phyloP scores from a whole-genome alignment of 2,329 filamentous ascomycete species.

The Beauveria medogensis region DNA sequence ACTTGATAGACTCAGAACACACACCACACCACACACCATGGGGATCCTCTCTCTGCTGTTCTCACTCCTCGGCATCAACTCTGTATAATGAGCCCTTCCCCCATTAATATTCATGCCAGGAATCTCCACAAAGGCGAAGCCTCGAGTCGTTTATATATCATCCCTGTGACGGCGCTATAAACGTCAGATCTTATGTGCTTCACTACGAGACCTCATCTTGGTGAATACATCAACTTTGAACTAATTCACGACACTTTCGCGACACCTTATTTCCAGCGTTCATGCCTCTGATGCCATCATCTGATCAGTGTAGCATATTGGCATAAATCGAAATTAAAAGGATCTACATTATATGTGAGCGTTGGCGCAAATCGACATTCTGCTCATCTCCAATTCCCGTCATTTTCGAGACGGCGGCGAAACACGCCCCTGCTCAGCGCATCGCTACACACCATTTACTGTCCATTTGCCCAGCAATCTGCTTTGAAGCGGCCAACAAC shows the following conservation, averaged over 20 bases:
- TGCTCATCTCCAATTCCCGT: constrained; percentile 1
- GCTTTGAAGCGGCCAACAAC: background rate
- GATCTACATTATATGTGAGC: background rate
- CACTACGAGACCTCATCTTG: background rate
- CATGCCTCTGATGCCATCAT: background rate
- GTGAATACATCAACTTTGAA: background rate
- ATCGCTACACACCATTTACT: constrained; percentile 1
- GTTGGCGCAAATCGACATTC: constrained; percentile 2
- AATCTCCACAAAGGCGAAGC: constrained; percentile 4
- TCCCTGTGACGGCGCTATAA: constrained; percentile 9
- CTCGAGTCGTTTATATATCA: constrained; percentile 12
- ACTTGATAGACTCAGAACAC: background rate
- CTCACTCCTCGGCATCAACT: constrained; percentile 10
- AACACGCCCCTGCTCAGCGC: constrained; percentile 11
- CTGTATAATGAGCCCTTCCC: constrained; percentile 7
- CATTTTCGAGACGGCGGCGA: constrained; percentile 11
- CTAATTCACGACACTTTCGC: background rate
- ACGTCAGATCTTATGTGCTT: constrained; percentile 12
- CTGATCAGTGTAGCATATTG: background rate
- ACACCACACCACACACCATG: constrained; percentile 4
- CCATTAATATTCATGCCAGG: constrained; percentile 10
- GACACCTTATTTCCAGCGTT: background rate
- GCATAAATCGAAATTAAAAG: background rate
- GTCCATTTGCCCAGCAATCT: background rate
- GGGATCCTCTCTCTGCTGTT: background rate